These are phyloP conservation scores for Cryptococcus floricola DNA, from an alignment of 1,284 basidiomycete species.

Conservation along the genomic window DNA sequence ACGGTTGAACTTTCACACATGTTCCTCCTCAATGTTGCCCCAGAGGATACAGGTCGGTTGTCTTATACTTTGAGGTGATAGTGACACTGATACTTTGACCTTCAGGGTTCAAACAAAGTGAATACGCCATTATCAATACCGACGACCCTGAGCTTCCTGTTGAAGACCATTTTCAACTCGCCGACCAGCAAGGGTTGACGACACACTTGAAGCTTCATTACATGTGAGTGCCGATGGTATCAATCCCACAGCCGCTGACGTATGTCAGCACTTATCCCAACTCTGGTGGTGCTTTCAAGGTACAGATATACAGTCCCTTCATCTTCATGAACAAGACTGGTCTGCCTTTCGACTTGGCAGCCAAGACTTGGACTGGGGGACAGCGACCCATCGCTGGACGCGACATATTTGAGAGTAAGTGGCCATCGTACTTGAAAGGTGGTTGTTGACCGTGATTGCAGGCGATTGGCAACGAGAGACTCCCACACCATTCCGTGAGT, in stretches of 20 bases:
- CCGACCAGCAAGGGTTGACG: slow-evolving; percentile 73
- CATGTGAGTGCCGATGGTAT: slow-evolving; percentile 56
- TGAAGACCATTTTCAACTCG: slow-evolving; percentile 54
- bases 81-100: background rate
- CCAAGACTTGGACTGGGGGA: slow-evolving; percentile 67
- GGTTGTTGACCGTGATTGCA: slow-evolving; percentile 28
- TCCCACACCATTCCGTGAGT: slow-evolving; percentile 72
- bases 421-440: background rate
- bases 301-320: slow-evolving; percentile 93
- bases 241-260: background rate
- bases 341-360: slow-evolving; percentile 72
- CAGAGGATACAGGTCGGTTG: slow-evolving; percentile 77
- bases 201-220: slow-evolving; percentile 84
- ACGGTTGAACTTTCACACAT: slow-evolving; percentile 93
- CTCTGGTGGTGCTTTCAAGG: slow-evolving; percentile 96
- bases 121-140: slow-evolving; percentile 96
- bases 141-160: slow-evolving; percentile 67
- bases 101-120: slow-evolving; percentile 67
- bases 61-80: background rate
- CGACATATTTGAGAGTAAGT: slow-evolving; percentile 43
- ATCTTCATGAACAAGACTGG: slow-evolving; percentile 92
- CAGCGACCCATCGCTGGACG: slow-evolving; percentile 85
- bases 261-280: slow-evolving; percentile 69
- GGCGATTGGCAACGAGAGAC: slow-evolving; percentile 57
- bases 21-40: slow-evolving; percentile 81